Evolutionary conservation across 345 rosid species (phyloP).

Genomic region (Eucalyptus sp.): DNA sequence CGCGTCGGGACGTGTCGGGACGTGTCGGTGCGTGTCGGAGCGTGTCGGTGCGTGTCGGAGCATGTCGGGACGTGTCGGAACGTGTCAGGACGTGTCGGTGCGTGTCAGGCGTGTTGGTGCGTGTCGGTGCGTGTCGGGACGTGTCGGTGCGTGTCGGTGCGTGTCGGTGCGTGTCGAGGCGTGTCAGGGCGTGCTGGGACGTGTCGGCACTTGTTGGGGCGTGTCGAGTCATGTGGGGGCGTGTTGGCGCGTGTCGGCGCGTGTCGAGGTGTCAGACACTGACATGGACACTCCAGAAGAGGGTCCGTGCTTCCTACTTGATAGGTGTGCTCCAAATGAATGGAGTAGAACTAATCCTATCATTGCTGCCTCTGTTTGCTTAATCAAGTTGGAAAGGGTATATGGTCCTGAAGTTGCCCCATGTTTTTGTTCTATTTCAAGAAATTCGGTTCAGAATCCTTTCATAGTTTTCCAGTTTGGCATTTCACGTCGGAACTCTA

Average conservation of each 20-base stretch:
- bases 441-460: background rate
- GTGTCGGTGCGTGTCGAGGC: rapidly evolving
- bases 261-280: too few species aligned
- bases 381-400: background rate
- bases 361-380: background rate
- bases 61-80: rapidly evolving
- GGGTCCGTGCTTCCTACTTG: background rate
- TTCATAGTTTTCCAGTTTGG: background rate
- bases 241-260: rapidly evolving
- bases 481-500: background rate
- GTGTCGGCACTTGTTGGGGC: too few species aligned
- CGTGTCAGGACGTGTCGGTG: rapidly evolving
- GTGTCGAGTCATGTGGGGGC: too few species aligned
- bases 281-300: rapidly evolving
- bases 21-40: rapidly evolving
- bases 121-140: rapidly evolving
- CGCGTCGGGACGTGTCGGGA: rapidly evolving
- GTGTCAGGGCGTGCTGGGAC: rapidly evolving
- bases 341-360: background rate
- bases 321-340: background rate
- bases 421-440: background rate
- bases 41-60: too few species aligned
- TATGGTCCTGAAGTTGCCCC: background rate
- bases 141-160: rapidly evolving
- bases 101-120: rapidly evolving